These are phyloP conservation scores for Pythium phragmitis DNA, from an alignment of 352 stramenopile genomes.

Conservation along the genomic window DNA sequence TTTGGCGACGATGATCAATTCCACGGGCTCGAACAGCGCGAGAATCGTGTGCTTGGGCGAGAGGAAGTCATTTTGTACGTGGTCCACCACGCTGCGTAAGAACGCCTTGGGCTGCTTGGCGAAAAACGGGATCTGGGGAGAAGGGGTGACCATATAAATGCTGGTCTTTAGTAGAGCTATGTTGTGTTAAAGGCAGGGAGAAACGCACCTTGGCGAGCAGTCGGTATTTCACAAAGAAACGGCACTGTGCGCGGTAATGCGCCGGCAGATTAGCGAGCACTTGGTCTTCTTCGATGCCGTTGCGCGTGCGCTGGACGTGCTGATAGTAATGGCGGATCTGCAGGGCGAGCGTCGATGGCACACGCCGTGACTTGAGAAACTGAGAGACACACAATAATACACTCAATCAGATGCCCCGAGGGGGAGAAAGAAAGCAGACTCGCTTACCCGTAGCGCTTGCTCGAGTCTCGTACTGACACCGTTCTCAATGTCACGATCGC, in stretches of 20 bases:
- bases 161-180: too few relatives aligned
- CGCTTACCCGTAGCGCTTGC: slow-evolving; percentile 37
- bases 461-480: slow-evolving; percentile 54
- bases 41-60: slow-evolving; percentile 25
- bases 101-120: slow-evolving; percentile 24
- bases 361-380: slow-evolving; percentile 46
- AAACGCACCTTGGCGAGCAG: slow-evolving; percentile 19
- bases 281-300: slow-evolving; percentile 30
- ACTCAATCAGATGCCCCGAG: too few relatives aligned
- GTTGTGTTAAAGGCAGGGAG: background rate
- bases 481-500: slow-evolving; percentile 51
- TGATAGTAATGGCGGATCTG: slow-evolving; percentile 60
- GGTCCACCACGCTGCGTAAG: slow-evolving; percentile 23
- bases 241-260: slow-evolving; percentile 27
- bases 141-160: too few relatives aligned
- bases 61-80: slow-evolving; percentile 31
- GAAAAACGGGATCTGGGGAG: slow-evolving; percentile 26
- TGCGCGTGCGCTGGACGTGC: slow-evolving; percentile 69
- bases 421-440: too few relatives aligned
- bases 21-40: slow-evolving; percentile 15
- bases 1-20: slow-evolving; percentile 26
- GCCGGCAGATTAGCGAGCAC: slow-evolving; percentile 21
- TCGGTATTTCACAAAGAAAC: slow-evolving; percentile 30
- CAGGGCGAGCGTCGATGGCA: slow-evolving; percentile 31
- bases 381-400: slow-evolving; percentile 11